Percentiles rank a stretch among this genome's conserved stretches.
These are phyloP conservation scores for Scutellaria barbata DNA, from an alignment of 257 asterid genomes.

Conservation along the genomic window DNA sequence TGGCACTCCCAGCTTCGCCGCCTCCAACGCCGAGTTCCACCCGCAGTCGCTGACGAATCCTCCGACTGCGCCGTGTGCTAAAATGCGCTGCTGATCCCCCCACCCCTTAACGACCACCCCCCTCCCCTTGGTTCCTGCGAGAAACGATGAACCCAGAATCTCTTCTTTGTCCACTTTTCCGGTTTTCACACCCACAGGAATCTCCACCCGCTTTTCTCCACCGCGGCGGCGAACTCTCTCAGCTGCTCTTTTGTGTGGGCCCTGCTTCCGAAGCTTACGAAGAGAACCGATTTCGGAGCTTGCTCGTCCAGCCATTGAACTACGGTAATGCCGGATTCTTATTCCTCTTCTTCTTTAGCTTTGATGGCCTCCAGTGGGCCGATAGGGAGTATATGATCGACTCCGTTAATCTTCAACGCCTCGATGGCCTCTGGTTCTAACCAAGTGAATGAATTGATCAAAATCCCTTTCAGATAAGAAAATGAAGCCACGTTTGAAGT, in stretches of 20 bases:
- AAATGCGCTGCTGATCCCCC: slow-evolving; percentile 50
- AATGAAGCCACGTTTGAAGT: slow-evolving; percentile 37
- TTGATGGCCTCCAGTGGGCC: slow-evolving; percentile 46
- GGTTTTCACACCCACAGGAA: slow-evolving; percentile 56
- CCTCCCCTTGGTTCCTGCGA: slow-evolving; percentile 34
- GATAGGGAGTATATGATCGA: slow-evolving; percentile 38
- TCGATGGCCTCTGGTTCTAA: slow-evolving; percentile 47
- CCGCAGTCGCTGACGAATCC: slow-evolving; percentile 56
- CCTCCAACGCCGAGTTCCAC: slow-evolving; percentile 54
- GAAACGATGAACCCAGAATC: slow-evolving; percentile 40
- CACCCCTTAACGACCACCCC: slow-evolving; percentile 49
- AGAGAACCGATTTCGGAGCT: slow-evolving; percentile 44
- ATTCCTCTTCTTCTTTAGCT: not conserved
- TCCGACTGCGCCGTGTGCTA: slow-evolving; percentile 47
- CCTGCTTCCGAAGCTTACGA: slow-evolving; percentile 59
- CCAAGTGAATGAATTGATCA: slow-evolving; percentile 49
- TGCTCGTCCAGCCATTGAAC: slow-evolving; percentile 58
- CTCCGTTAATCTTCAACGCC: slow-evolving; percentile 30
- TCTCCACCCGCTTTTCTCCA: slow-evolving; percentile 40
- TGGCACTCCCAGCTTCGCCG: slow-evolving; percentile 49
- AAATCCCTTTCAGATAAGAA: slow-evolving; percentile 33
- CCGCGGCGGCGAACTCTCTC: slow-evolving; percentile 44
- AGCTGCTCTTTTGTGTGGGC: slow-evolving; percentile 47
- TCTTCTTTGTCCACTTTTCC: slow-evolving; percentile 54
- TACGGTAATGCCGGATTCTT: not conserved